phyloP scores from a whole-genome alignment of 2,329 filamentous ascomycete species.

The Cercospora berteroae region DNA sequence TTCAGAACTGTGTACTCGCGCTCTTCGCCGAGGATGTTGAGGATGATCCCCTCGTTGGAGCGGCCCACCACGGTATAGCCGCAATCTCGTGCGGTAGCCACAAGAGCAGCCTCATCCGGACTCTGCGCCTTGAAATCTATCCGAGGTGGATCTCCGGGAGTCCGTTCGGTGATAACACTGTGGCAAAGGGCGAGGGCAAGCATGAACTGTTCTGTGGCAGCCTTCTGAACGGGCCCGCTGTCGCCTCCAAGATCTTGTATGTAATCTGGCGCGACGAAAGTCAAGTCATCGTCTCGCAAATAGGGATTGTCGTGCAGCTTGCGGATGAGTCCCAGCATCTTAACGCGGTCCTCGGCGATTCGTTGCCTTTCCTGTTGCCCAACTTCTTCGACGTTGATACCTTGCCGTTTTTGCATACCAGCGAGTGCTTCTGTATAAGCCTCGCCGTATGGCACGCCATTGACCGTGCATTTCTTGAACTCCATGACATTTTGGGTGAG shows the following conservation, averaged over 20 bases:
- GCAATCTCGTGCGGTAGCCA: conserved; percentile 90
- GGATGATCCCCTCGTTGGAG: conserved; percentile 72
- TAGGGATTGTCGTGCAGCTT: conserved; percentile 85
- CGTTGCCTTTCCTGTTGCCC: conserved; percentile 68
- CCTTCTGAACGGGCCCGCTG: conserved; percentile 71
- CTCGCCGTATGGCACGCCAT: conserved; percentile 93
- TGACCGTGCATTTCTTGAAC: conserved; percentile 97
- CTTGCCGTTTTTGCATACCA: conserved; percentile 89
- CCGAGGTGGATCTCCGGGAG: conserved; percentile 82
- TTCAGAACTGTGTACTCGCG: conserved; percentile 84
- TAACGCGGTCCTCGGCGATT: conserved; percentile 73
- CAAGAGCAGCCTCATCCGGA: conserved; percentile 90
- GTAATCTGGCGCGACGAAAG: conserved; percentile 88
- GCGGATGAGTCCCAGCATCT: conserved; percentile 70
- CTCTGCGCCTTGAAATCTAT: conserved; percentile 97
- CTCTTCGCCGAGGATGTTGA: conserved; percentile 86
- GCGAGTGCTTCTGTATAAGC: conserved; percentile 96
- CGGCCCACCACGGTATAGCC: conserved; percentile 89
- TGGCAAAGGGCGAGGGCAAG: conserved; percentile 92
- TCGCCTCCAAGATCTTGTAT: conserved; percentile 77
- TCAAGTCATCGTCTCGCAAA: conserved; percentile 82
- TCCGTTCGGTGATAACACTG: conserved; percentile 87
- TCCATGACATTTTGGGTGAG: conserved; percentile 95
- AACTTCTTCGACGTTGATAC: conserved; percentile 82
- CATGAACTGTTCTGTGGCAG: conserved; percentile 87